These are phyloP conservation scores for Fusarium udum DNA, from an alignment of 2,329 filamentous ascomycete species.

Conservation along the genomic window DNA sequence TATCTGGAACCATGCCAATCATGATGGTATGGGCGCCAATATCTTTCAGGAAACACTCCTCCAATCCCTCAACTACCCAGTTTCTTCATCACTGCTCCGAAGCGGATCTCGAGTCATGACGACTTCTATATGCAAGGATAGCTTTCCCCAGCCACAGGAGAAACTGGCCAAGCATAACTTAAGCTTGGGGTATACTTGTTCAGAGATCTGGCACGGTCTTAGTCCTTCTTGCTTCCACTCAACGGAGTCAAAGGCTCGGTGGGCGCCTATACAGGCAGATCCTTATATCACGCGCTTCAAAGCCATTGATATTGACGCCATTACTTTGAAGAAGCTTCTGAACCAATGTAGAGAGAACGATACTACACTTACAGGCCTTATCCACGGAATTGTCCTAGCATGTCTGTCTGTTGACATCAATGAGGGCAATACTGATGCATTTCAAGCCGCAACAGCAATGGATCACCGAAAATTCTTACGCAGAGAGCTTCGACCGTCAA, in stretches of 20 bases:
- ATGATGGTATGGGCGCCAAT: not conserved
- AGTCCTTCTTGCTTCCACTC: not conserved
- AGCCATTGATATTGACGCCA: rapidly evolving
- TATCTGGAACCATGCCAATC: not conserved
- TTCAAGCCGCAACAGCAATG: not conserved
- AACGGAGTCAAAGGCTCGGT: not conserved
- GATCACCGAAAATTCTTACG: not conserved
- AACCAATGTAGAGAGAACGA: not conserved
- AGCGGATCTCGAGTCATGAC: not conserved
- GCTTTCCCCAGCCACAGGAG: slow-evolving; percentile 7
- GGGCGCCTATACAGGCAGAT: not conserved
- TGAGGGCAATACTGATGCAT: not conserved
- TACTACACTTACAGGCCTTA: not conserved
- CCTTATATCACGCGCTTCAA: not conserved
- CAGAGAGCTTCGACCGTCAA: not conserved
- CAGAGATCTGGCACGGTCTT: slow-evolving; percentile 1
- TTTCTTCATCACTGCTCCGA: not conserved
- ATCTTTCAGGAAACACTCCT: not conserved
- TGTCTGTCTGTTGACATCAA: not conserved
- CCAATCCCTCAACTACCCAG: not conserved
- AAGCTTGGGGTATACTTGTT: not conserved
- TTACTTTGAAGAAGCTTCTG: not conserved
- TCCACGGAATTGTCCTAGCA: not conserved
- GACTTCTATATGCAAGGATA: not conserved
- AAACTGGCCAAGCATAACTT: slow-evolving; percentile 1